phyloP scores from a whole-genome alignment of 1,139 yeast genomes.

The Suhomyces bribrorum region DNA sequence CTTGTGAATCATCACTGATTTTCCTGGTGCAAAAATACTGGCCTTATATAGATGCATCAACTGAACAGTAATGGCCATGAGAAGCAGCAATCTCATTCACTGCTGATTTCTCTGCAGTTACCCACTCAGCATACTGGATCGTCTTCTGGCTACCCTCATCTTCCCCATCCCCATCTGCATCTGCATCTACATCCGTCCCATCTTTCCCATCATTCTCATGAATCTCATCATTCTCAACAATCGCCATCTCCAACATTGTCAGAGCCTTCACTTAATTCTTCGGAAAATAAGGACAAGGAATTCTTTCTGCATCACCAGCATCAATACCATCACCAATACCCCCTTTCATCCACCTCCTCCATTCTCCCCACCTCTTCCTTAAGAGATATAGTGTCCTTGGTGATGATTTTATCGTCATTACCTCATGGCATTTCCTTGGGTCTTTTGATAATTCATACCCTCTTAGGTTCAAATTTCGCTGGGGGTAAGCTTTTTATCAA shows the following conservation, averaged over 20 bases:
- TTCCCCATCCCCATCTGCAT: constrained; percentile 1
- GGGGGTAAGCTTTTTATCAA: constrained; percentile 45
- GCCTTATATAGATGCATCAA: constrained; percentile 10
- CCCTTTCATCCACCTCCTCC: constrained; percentile 12
- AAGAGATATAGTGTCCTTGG: constrained; percentile 47
- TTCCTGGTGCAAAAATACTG: constrained; percentile 2
- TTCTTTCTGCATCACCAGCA: constrained; percentile 9
- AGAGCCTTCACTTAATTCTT: not conserved
- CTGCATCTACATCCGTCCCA: not conserved
- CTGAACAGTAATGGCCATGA: constrained; percentile 9
- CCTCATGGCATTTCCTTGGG: constrained; percentile 45
- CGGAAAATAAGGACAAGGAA: constrained; percentile 6
- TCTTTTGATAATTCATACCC: constrained; percentile 38
- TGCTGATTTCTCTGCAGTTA: constrained; percentile 8
- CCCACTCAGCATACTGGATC: constrained; percentile 3
- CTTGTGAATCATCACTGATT: no score
- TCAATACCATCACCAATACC: constrained; percentile 14
- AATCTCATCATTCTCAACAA: no score
- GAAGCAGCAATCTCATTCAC: constrained; percentile 6
- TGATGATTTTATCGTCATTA: constrained; percentile 40
- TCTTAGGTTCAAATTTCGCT: constrained; percentile 43
- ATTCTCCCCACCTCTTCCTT: constrained; percentile 35
- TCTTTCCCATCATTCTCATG: not conserved
- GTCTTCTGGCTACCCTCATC: not conserved
- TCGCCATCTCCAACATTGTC: constrained; percentile 1